phyloP scores from a whole-genome alignment of 176 grass and related monocot genomes.

The Rhynchospora tenuis region DNA sequence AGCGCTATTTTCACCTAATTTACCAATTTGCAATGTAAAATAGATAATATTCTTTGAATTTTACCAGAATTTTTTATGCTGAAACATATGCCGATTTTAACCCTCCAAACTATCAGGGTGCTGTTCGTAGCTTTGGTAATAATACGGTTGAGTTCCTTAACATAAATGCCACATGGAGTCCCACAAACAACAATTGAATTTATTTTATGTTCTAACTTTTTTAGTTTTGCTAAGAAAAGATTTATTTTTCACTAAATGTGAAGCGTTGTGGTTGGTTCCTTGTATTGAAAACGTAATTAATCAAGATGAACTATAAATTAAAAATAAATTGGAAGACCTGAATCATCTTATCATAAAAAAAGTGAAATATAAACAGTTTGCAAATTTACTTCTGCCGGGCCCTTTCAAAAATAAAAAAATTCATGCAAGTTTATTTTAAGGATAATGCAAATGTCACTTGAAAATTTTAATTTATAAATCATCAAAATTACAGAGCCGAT shows the following conservation, averaged over 20 bases:
- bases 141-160: background rate
- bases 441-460: background rate
- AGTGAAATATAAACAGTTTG: background rate
- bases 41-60: background rate
- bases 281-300: background rate
- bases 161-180: background rate
- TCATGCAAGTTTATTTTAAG: background rate
- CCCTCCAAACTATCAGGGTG: background rate
- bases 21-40: conserved; percentile 1
- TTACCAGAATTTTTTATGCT: background rate
- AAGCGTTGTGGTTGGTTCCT: background rate
- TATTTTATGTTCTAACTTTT: background rate
- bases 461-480: background rate
- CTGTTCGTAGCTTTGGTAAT: background rate
- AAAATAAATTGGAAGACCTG: background rate
- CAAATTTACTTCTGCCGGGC: background rate
- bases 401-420: background rate
- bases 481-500: background rate
- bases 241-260: background rate
- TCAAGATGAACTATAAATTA: background rate
- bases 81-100: background rate
- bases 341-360: background rate
- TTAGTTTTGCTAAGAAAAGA: background rate
- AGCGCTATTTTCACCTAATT: background rate
- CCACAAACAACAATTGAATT: background rate